Conservation (phyloP, 2,329 filamentous ascomycete species). For the Penicillium frequentans region DNA sequence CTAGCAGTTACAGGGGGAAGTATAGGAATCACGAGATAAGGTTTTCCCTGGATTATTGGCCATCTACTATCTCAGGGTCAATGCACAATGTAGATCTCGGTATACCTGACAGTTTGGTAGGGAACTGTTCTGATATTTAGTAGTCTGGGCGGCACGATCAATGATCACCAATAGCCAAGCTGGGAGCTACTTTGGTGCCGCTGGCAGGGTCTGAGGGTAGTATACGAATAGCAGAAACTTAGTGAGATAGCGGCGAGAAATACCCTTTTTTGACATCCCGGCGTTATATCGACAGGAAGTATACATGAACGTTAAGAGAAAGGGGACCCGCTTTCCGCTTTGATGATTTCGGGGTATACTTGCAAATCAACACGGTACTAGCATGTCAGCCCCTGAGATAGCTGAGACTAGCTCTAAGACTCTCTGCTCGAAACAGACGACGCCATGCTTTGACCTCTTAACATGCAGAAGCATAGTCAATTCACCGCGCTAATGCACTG, state of each 20-base stretch:
- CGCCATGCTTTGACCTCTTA: conserved; percentile 17
- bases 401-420: background rate
- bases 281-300: background rate
- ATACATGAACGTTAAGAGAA: background rate
- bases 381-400: conserved; percentile 14
- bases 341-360: background rate
- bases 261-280: background rate
- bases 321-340: conserved; percentile 1
- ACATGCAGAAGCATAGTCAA: conserved; percentile 19
- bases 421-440: conserved; percentile 12
- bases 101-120: background rate
- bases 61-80: background rate
- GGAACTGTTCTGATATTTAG: background rate
- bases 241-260: background rate
- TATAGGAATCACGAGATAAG: background rate
- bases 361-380: background rate
- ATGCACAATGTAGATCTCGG: background rate
- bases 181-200: conserved; percentile 12
- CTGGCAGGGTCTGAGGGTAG: conserved; percentile 6
- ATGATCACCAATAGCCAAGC: conserved; percentile 7
- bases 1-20: background rate
- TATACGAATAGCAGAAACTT: conserved; percentile 9
- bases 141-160: conserved; percentile 4
- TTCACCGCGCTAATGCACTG: conserved; percentile 24
- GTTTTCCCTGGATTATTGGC: background rate